A percentile compares a stretch with the other conserved stretches of the same genome.
Conservation (phyloP, 1,284 basidiomycete genomes). For the Trametes sp. region DNA sequence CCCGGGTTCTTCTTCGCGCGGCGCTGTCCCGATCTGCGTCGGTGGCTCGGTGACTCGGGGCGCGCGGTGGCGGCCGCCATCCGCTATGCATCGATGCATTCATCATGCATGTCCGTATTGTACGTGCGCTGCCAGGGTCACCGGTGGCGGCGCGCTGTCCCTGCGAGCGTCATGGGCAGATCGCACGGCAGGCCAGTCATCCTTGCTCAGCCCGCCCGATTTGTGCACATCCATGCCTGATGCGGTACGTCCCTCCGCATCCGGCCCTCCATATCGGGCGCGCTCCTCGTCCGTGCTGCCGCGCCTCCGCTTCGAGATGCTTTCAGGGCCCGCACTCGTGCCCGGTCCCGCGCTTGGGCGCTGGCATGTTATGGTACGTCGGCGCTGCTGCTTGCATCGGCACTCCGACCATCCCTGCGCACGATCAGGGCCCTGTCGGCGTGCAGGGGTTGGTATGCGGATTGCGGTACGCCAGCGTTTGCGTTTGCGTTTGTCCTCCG, state of each 20-base stretch:
- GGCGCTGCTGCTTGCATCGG: no score
- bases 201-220: neutral
- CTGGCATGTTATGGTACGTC: no score
- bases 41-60: constrained; percentile 5
- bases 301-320: neutral
- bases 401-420: no score
- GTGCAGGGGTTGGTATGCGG: neutral
- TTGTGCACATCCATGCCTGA: neutral
- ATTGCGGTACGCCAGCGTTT: neutral
- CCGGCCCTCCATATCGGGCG: neutral
- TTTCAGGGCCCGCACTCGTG: no score
- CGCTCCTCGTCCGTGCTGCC: neutral
- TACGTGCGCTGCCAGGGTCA: neutral
- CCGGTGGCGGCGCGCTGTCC: no score
- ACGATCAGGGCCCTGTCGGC: neutral
- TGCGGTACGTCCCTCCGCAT: neutral
- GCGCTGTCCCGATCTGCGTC: constrained; percentile 12
- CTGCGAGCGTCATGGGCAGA: no score
- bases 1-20: neutral
- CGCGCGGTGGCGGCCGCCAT: neutral
- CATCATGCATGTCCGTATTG: neutral
- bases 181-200: neutral
- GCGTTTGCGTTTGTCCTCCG: no score
- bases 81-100: neutral
- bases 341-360: neutral